A percentile compares a stretch with the other conserved stretches of the same genome.
Conservation (phyloP, 495 filamentous ascomycete genomes). For the Bathelium albidoporum region DNA sequence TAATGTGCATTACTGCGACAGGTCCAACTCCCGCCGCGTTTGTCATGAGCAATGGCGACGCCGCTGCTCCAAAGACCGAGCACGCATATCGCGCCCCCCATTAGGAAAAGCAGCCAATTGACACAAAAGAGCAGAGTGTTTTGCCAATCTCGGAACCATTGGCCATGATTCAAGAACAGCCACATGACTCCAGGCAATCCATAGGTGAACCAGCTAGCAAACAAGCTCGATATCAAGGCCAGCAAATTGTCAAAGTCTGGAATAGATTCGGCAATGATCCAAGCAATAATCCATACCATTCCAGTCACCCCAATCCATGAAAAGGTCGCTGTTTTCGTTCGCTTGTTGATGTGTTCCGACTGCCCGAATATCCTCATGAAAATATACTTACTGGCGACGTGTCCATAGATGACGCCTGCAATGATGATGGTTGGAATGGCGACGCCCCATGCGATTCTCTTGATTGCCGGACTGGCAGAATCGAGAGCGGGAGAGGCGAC, state of each 20-base stretch:
- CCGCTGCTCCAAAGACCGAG: constrained; percentile 35
- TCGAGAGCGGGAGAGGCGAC: constrained; percentile 61
- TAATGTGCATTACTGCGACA: not conserved
- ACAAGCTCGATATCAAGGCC: constrained; percentile 23
- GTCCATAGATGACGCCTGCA: constrained; percentile 62
- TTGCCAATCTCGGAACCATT: constrained; percentile 8
- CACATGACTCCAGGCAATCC: constrained; percentile 8
- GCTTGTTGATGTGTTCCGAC: constrained; percentile 18
- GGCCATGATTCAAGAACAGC: constrained; percentile 9
- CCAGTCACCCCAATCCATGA: constrained; percentile 25
- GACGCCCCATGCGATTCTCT: constrained; percentile 69
- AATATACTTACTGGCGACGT: constrained; percentile 41
- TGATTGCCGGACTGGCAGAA: constrained; percentile 48
- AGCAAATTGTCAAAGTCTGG: constrained; percentile 27
- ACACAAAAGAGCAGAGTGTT: not conserved
- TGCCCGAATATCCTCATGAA: constrained; percentile 19
- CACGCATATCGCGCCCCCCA: constrained; percentile 22
- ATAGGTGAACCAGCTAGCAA: constrained; percentile 16
- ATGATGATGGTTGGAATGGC: constrained; percentile 65
- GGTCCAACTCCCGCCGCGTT: not conserved
- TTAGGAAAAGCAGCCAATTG: not conserved
- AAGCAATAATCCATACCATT: constrained; percentile 19
- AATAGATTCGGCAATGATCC: constrained; percentile 26
- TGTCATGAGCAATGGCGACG: not conserved
- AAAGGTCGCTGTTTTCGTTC: constrained; percentile 13